Conservation (phyloP, 2,329 filamentous ascomycete species). For the Aureobasidium leucospermi region DNA sequence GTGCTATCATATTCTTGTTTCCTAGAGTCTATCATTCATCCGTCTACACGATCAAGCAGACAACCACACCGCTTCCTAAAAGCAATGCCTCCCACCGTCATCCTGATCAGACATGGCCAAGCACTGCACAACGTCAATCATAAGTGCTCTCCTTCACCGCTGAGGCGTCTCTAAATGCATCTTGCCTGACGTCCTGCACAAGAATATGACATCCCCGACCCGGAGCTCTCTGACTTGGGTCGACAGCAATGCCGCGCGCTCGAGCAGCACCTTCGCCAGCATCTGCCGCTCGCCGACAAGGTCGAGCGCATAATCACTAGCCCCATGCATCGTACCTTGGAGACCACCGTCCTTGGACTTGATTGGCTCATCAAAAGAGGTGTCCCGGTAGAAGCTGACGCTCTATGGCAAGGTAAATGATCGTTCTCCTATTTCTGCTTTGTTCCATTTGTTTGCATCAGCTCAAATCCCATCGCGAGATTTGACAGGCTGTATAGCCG, state of each 20-base stretch:
- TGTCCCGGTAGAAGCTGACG: constrained; percentile 49
- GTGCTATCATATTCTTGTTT: not conserved
- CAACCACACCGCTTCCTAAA: not conserved
- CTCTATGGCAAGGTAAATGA: constrained; percentile 56
- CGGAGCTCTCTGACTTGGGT: constrained; percentile 35
- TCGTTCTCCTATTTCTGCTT: not conserved
- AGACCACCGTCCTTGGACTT: constrained; percentile 54
- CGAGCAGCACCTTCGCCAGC: constrained; percentile 30
- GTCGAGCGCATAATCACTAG: constrained; percentile 54
- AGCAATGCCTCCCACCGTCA: constrained; percentile 37
- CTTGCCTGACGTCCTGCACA: constrained; percentile 13
- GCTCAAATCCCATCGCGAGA: no score
- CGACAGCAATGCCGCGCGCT: constrained; percentile 35
- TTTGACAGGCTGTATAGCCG: not conserved
- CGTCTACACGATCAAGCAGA: not conserved
- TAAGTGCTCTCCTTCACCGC: constrained; percentile 18
- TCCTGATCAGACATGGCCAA: constrained; percentile 40
- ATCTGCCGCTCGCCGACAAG: constrained; percentile 33
- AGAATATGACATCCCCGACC: constrained; percentile 37
- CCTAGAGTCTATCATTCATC: not conserved
- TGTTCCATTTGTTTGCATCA: not conserved
- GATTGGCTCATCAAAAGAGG: constrained; percentile 52
- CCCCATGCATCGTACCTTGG: constrained; percentile 58
- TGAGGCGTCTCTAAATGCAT: not conserved
- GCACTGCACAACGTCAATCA: constrained; percentile 37